phyloP scores from a whole-genome alignment of 2,329 filamentous ascomycete species.

The Tolypocladium tundrense region DNA sequence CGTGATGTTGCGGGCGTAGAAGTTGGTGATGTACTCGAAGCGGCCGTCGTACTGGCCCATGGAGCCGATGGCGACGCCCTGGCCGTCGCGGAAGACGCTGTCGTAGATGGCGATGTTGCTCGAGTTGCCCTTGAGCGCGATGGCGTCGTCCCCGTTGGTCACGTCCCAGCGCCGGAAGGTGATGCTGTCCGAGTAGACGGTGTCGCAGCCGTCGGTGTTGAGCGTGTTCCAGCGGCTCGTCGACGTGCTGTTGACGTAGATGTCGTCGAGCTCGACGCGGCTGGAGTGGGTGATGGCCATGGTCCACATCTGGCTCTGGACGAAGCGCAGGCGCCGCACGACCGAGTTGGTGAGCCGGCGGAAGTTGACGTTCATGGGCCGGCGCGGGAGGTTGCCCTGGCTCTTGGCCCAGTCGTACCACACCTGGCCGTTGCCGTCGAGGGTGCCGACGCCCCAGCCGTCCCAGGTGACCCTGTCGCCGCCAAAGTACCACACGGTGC shows the following conservation, averaged over 20 bases:
- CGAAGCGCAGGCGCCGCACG: conserved; percentile 36
- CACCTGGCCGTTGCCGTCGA: conserved; percentile 49
- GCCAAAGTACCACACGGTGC: conserved; percentile 43
- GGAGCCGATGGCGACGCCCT: conserved; percentile 45
- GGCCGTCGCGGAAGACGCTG: conserved; percentile 35
- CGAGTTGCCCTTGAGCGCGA: conserved; percentile 44
- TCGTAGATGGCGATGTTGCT: conserved; percentile 42
- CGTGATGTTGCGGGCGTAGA: conserved; percentile 36
- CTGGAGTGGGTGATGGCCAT: conserved; percentile 41
- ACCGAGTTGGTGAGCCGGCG: conserved; percentile 34
- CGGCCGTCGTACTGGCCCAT: conserved; percentile 42
- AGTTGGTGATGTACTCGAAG: conserved; percentile 38
- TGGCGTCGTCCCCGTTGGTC: conserved; percentile 41
- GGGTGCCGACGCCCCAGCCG: conserved; percentile 39
- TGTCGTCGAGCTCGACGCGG: conserved; percentile 35
- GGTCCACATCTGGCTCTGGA: conserved; percentile 52
- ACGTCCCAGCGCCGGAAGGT: conserved; percentile 39
- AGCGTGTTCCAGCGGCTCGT: conserved; percentile 19
- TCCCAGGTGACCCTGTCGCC: conserved; percentile 39
- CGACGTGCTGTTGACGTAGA: conserved; percentile 42
- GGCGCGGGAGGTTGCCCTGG: conserved; percentile 32
- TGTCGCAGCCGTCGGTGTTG: conserved; percentile 37
- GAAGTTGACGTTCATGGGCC: conserved; percentile 41
- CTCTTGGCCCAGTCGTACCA: conserved; percentile 45
- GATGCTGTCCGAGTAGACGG: conserved; percentile 40